These are phyloP conservation scores for Musa troglodytarum DNA, from an alignment of 176 grass and related monocot species.

Conservation along the genomic window DNA sequence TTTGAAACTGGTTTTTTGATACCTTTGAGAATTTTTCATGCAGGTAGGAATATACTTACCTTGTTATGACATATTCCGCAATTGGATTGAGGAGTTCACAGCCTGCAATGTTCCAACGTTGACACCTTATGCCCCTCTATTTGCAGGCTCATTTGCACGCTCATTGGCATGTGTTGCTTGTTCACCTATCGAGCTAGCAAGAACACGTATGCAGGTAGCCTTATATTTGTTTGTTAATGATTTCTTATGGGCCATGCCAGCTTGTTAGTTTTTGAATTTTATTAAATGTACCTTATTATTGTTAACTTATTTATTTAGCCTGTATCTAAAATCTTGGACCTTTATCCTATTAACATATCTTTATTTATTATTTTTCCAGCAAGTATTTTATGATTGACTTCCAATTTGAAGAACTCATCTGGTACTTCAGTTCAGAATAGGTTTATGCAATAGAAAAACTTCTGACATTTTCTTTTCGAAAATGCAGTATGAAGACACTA, in stretches of 20 bases:
- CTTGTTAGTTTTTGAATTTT: neutral
- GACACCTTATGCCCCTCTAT: conserved; percentile 62
- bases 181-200: conserved; percentile 83
- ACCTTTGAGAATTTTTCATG: conserved; percentile 21
- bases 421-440: neutral
- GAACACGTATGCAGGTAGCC: conserved; percentile 91
- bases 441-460: neutral
- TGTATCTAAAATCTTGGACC: neutral
- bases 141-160: conserved; percentile 79
- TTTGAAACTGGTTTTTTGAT: conserved; percentile 8
- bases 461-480: too few species aligned
- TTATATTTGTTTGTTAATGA: neutral
- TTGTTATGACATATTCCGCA: conserved; percentile 92
- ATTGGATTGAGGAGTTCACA: conserved; percentile 73
- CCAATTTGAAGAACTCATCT: neutral
- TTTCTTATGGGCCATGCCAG: neutral
- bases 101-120: conserved; percentile 57
- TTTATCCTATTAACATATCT: neutral
- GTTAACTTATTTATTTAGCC: neutral
- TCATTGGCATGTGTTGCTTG: conserved; percentile 87
- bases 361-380: neutral
- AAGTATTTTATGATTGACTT: neutral
- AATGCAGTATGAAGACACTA: neutral
- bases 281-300: neutral
- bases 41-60: conserved; percentile 99